phyloP scores from a whole-genome alignment of 1,139 yeast genomes.

The Hyphopichia pseudoburtonii region DNA sequence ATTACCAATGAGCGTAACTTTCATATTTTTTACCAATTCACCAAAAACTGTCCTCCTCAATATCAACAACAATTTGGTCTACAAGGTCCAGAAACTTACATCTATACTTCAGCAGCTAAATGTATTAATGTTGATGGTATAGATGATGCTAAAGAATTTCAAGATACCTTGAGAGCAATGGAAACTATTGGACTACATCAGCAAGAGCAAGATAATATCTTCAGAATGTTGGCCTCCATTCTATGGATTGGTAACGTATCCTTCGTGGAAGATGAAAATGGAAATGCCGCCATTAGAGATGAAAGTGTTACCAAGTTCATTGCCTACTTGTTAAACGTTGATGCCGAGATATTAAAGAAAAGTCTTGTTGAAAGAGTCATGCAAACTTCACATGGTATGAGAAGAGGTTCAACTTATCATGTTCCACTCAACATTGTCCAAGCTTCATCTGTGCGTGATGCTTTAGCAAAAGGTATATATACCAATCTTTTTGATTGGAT shows the following conservation, averaged over 20 bases:
- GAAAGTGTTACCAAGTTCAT: conserved; percentile 89
- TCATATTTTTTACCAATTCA: conserved; percentile 94
- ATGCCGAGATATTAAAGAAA: conserved; percentile 62
- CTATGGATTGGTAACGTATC: conserved; percentile 94
- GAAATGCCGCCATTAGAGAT: conserved; percentile 80
- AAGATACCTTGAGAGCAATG: conserved; percentile 87
- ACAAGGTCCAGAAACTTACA: conserved; percentile 89
- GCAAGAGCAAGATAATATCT: conserved; percentile 86
- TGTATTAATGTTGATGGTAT: conserved; percentile 86
- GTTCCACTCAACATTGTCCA: conserved; percentile 90
- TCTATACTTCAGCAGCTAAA: conserved; percentile 83
- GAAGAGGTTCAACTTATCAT: conserved; percentile 90
- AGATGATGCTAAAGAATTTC: conserved; percentile 76
- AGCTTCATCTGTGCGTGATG: conserved; percentile 93
- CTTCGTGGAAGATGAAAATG: conserved; percentile 82
- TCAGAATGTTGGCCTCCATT: conserved; percentile 79
- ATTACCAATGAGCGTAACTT: conserved; percentile 90
- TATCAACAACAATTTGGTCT: conserved; percentile 85
- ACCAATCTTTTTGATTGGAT: conserved; percentile 96
- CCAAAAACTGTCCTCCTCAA: conserved; percentile 84
- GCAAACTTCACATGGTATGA: conserved; percentile 87
- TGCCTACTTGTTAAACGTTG: conserved; percentile 86
- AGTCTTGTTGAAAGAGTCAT: conserved; percentile 78
- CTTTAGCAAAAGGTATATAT: conserved; percentile 92
- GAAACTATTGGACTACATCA: conserved; percentile 76